Conservation (phyloP, 2,329 filamentous ascomycete species). For the Pseudogymnoascus sp. region DNA sequence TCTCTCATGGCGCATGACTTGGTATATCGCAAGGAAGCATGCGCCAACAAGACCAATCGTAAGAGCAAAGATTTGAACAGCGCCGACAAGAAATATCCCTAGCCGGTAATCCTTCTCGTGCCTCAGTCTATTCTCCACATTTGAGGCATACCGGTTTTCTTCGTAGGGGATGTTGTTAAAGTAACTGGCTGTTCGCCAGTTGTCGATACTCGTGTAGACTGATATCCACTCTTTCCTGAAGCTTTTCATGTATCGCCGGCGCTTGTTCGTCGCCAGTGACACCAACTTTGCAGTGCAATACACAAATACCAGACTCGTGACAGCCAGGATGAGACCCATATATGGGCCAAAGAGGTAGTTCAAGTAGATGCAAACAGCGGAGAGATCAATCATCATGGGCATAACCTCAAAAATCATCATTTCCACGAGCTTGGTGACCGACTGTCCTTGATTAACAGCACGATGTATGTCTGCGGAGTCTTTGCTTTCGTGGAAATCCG, state of each 20-base stretch:
- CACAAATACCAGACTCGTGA: constrained; percentile 42
- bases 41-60: constrained; percentile 40
- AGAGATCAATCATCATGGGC: constrained; percentile 55
- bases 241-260: constrained; percentile 29
- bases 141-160: constrained; percentile 15
- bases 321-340: constrained; percentile 42
- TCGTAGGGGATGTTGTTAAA: constrained; percentile 4
- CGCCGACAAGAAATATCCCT: constrained; percentile 29
- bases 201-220: constrained; percentile 32
- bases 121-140: constrained; percentile 32
- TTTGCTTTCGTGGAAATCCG: constrained; percentile 62
- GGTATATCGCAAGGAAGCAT: constrained; percentile 44
- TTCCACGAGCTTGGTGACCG: constrained; percentile 52
- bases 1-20: constrained; percentile 40
- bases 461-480: constrained; percentile 57
- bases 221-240: constrained; percentile 30
- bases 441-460: constrained; percentile 54
- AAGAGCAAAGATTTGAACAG: constrained; percentile 39
- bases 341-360: constrained; percentile 55
- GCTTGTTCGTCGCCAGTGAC: constrained; percentile 25
- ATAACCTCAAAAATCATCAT: constrained; percentile 50
- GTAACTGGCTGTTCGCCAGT: constrained; percentile 32
- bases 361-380: constrained; percentile 52
- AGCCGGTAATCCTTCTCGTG: constrained; percentile 29
- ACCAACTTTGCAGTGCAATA: constrained; percentile 38